Conservation (phyloP, 495 filamentous ascomycete genomes). For the Xylona heveae region DNA sequence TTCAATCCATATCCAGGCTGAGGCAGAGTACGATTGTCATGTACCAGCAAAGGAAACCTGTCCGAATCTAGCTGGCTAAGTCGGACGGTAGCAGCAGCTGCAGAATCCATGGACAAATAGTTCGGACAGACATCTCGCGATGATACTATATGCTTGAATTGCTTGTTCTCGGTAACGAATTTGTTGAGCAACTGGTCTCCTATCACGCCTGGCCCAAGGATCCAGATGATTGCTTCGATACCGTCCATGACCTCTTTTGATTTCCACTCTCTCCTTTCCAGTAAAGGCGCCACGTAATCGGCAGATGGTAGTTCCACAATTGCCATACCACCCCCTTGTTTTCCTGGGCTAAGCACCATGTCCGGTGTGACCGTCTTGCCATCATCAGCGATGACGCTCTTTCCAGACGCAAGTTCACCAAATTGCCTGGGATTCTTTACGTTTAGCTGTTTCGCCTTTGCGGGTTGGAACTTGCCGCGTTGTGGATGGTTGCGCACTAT, state of each 20-base stretch:
- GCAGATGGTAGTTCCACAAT: slow-evolving; percentile 54
- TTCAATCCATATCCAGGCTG: slow-evolving; percentile 10
- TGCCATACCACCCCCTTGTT: slow-evolving; percentile 43
- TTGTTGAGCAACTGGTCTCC: slow-evolving; percentile 33
- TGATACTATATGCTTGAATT: slow-evolving; percentile 54
- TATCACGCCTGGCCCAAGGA: slow-evolving; percentile 45
- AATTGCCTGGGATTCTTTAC: slow-evolving; percentile 32
- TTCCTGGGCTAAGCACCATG: slow-evolving; percentile 38
- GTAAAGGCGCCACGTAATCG: slow-evolving; percentile 42
- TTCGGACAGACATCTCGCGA: slow-evolving; percentile 53
- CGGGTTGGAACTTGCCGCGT: slow-evolving; percentile 56
- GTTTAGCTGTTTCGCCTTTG: slow-evolving; percentile 36
- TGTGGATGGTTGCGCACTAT: slow-evolving; percentile 52
- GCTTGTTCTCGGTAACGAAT: slow-evolving; percentile 41
- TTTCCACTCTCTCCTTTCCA: slow-evolving; percentile 54
- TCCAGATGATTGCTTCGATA: slow-evolving; percentile 58
- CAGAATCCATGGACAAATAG: slow-evolving; percentile 39
- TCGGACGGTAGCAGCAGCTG: slow-evolving; percentile 36
- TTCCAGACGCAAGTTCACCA: slow-evolving; percentile 23
- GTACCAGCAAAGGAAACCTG: slow-evolving; percentile 42
- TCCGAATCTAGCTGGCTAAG: slow-evolving; percentile 46
- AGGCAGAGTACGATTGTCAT: slow-evolving; percentile 27
- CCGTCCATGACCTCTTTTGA: slow-evolving; percentile 38
- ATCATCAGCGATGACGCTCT: slow-evolving; percentile 27
- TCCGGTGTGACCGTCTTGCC: slow-evolving; percentile 38